Base-by-base conservation (phyloP, 208 protist species). In the Wallacemonas collosoma region DNA sequence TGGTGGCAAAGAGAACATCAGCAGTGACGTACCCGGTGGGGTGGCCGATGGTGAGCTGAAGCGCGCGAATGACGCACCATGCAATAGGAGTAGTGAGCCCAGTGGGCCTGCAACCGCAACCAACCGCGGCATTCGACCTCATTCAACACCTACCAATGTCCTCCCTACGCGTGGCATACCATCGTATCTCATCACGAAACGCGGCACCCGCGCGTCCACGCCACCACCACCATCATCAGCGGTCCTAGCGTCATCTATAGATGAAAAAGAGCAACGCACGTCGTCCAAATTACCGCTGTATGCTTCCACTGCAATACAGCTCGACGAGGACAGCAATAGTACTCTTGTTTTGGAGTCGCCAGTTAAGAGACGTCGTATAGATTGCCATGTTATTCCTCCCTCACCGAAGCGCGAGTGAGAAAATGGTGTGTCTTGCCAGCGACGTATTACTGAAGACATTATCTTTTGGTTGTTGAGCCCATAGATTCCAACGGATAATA, bases 331-430 rank as follows among this genome's bases (percentile, higher is more conserved):
- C 58, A 76, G 54, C 56, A 55, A 75, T 3, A 76, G 58, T 26
- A 64, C 78, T 40, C 48, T 81, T 45, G 81, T 80, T 2, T 38
- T 76, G n/a, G 73, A 84, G 38, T 82, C 84, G 0, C 84, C 85
- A 6, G 72, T 83, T 26, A 83, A 79, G 67, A 74, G 65, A 17
- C 58, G 73, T 9, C 77, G 73, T 6, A 67, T 61, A 36, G 72
- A 82, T 41, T 43, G 17, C n/a, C 9, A 26, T 15, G 39, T 63
- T 41, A 47, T 63, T 6, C 54, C 64, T 44, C 64, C 64, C 3
- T 69, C 64, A 7, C 60, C 60, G 4, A 45, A 65, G 60, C 8
- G 60, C 5, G 60, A 65, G 6, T 63, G 57, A 65, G 9, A 8
- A 5, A 6, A 3, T 6, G 4, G 56, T 62, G 45, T 26, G 26